Conservation (phyloP, 768 basidiomycete species). For the Mycena polygramma region DNA sequence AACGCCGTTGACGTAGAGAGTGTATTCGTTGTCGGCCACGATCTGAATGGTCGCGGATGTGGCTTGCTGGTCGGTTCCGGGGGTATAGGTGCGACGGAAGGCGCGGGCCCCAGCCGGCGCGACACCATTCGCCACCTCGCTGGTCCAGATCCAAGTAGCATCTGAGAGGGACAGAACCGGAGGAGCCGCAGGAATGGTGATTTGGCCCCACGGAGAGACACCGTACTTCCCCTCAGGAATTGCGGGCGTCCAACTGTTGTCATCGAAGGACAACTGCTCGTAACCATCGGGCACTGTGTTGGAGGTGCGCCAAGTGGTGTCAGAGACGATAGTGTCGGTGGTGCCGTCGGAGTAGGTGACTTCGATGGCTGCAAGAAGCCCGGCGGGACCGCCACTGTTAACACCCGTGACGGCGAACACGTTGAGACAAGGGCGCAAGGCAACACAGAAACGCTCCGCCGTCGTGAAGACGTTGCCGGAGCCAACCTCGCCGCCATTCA, state of each 20-base stretch:
- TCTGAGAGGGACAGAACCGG: slow-evolving; percentile 42
- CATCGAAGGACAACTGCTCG: slow-evolving; percentile 46
- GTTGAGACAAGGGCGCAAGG: slow-evolving; percentile 44
- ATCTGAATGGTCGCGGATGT: slow-evolving; percentile 44
- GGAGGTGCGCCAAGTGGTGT: slow-evolving; percentile 47
- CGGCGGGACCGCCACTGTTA: slow-evolving; percentile 44
- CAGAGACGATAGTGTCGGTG: slow-evolving; percentile 47
- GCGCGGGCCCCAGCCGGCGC: slow-evolving; percentile 44
- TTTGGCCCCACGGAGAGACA: slow-evolving; percentile 33
- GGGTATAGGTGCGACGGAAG: slow-evolving; percentile 45
- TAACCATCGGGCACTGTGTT: slow-evolving; percentile 44
- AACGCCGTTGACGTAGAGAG: slow-evolving; percentile 47
- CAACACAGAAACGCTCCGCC: slow-evolving; percentile 47
- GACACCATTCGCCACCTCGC: slow-evolving; percentile 41
- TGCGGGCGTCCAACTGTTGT: slow-evolving; percentile 46
- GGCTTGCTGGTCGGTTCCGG: slow-evolving; percentile 41
- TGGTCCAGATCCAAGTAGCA: slow-evolving; percentile 51
- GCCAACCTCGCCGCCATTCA: slow-evolving; percentile 47
- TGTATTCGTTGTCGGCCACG: slow-evolving; percentile 43
- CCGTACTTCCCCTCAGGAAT: slow-evolving; percentile 41
- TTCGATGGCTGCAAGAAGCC: slow-evolving; percentile 47
- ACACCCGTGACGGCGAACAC: slow-evolving; percentile 49
- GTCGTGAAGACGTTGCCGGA: slow-evolving; percentile 33
- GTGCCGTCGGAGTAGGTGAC: slow-evolving; percentile 49
- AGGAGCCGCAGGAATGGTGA: slow-evolving; percentile 36